Evolutionary conservation across 2,329 filamentous ascomycete species (phyloP), one percentile per base, ranked within the genome.

Genomic region (Pseudogymnoascus destructans): DNA sequence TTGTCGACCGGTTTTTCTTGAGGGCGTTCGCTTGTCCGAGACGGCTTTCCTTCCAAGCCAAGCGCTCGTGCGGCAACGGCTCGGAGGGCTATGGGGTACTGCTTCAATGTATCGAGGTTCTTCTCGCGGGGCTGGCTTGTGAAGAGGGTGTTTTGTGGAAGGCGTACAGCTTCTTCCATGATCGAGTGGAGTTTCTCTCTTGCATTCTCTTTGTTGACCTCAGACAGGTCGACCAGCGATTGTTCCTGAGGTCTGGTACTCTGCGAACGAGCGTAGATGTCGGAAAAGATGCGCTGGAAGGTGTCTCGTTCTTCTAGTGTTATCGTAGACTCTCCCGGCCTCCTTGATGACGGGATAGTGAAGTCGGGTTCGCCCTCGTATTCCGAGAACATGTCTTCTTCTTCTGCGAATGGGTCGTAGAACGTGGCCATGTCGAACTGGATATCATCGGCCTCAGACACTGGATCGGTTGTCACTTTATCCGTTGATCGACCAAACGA

Each of bases 231-330:
- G 19, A 38, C 54, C 5, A 35, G 19, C 10, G 54, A 55, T 49
- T 5, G 59, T 27, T 15, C 61, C 5, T 13, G 61, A 52, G n/a
- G 30, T 54, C 17, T 57, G 17, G 21, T 60, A 52, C 11, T 60
- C n/a, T 70, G 63, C 30, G 66, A 67, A 32, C 69, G 66, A 8
- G 68, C 70, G 52, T 78, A 77, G 46, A 85, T 84, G 57, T 81
- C 74, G 57, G 75, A 73, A 63, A 85, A 85, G 57, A 84, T 79
- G 56, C 74, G 72, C 25, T 77, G 74, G 60, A 79, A 79, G 7
- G 73, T 67, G 6, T 70, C 64, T 6, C 71, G 71, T 66, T 85
- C 82, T 0, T 72, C 66, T 0, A 77, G 76, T 0, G 82, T 85
- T 55, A 85, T 80, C 4, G 80, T 85, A 3, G 75, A 75, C 49